Evolutionary conservation across 352 stramenopile species (phyloP).

Genomic region (Hyaloperonospora brassicae): DNA sequence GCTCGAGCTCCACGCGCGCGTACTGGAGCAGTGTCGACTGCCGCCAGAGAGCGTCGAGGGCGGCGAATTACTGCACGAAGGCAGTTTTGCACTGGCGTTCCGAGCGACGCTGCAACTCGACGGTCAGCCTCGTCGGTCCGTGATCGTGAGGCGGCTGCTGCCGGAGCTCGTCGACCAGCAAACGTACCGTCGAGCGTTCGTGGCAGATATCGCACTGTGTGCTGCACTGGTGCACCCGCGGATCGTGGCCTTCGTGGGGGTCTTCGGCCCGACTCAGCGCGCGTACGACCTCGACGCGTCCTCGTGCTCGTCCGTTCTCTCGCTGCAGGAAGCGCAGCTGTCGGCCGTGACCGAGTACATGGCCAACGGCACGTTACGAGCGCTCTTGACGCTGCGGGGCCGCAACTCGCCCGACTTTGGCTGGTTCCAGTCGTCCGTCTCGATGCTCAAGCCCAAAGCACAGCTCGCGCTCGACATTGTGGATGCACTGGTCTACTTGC

Average conservation of each 20-base stretch:
- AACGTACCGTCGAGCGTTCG: constrained; percentile 26
- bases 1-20: constrained; percentile 8
- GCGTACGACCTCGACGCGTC: constrained; percentile 21
- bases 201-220: constrained; percentile 29
- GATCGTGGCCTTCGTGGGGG: constrained; percentile 34
- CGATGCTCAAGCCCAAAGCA: constrained; percentile 23
- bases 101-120: constrained; percentile 24
- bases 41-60: constrained; percentile 19
- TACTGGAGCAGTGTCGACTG: constrained; percentile 26
- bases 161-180: constrained; percentile 20
- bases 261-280: constrained; percentile 19
- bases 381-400: constrained; percentile 24
- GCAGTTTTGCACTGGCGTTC: constrained; percentile 24
- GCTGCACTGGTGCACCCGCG: constrained; percentile 24
- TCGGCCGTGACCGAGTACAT: constrained; percentile 41
- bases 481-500: constrained; percentile 43
- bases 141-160: constrained; percentile 22
- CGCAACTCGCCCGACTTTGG: constrained; percentile 26
- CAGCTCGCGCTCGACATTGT: constrained; percentile 41
- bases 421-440: constrained; percentile 27
- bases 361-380: constrained; percentile 32
- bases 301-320: constrained; percentile 16
- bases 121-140: constrained; percentile 16
- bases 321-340: constrained; percentile 13
- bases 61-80: constrained; percentile 25